Base-by-base conservation (phyloP, 192 early-diverging fungal species). In the Phycomyces nitens region DNA sequence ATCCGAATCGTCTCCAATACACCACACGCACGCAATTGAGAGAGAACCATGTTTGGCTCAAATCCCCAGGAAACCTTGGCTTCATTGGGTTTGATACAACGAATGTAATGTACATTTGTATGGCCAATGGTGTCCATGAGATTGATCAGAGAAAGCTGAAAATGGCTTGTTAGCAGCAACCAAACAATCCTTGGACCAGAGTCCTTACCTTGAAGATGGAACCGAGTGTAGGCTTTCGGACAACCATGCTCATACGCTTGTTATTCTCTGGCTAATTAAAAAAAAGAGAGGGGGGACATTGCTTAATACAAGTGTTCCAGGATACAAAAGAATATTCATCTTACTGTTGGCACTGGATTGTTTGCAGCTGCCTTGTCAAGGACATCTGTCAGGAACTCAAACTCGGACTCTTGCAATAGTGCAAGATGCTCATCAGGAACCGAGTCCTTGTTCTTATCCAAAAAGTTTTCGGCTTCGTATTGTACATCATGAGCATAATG, bases 381-480 rank as follows among this genome's bases (percentile, higher is more conserved):
- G 14, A 97, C 82, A 39, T 92, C 91, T 53, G 82, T 82, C 71
- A 98, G 77, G 72, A 97, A 93, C 18, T 82, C 78, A 72, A 90
- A 94, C 8, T 84, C 77, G 39, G 86, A 81, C 43, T 84, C 84
- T 62, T 89, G 87, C 55, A 98, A 82, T 20, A 94, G 71, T 27
- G 83, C 82, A 74, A 94, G 77, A 60, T 93, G 80, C 74, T 99
- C 96, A 24, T 95, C 96, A 4, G 94, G 89, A 18, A 99, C 93
- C n/a, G 96, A 95, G 77, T 99, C 97, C 75, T 90, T 92, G 79
- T 99, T 99, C 81, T 99, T 99, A 70, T 99, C 97, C 54, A 99
- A 81, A 72, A 99, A 99, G n/a, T 92, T 92, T 12, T 95, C 96
- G 40, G 90, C 85, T 66, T 96, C 93, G 65, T 99, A 99, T 20